Evolutionary conservation across 257 asterid species (phyloP).

Genomic region (Solanum sejunctum): DNA sequence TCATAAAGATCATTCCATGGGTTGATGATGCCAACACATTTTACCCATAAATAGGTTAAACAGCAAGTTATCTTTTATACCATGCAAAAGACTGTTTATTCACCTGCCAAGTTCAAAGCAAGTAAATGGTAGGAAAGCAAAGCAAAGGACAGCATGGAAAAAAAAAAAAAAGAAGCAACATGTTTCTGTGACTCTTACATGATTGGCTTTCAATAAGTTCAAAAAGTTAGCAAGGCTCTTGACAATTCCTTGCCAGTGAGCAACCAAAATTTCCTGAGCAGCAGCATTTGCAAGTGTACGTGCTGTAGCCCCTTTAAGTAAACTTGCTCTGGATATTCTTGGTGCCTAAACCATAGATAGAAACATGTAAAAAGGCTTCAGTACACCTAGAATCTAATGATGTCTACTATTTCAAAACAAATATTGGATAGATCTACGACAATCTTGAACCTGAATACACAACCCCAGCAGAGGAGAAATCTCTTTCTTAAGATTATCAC

Average conservation of each 20-base stretch:
- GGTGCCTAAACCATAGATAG: constrained; percentile 58
- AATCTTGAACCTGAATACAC: constrained; percentile 75
- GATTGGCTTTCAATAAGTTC: constrained; percentile 57
- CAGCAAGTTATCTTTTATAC: background rate
- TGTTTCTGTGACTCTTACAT: constrained; percentile 28
- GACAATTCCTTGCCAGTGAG: constrained; percentile 93
- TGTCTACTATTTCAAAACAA: background rate
- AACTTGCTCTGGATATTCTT: constrained; percentile 78
- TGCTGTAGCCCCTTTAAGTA: constrained; percentile 66
- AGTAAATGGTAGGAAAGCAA: background rate
- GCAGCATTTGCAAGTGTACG: constrained; percentile 83
- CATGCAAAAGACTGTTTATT: background rate
- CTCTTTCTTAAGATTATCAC: constrained; percentile 12
- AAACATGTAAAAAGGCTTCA: background rate
- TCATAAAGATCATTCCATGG: background rate
- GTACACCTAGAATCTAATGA: background rate
- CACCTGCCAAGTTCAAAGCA: background rate
- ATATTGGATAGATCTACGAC: background rate
- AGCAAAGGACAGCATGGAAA: background rate
- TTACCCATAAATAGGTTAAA: background rate
- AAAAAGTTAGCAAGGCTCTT: constrained; percentile 62
- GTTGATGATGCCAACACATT: background rate
- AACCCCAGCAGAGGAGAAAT: constrained; percentile 43
- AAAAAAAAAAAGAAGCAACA: background rate
- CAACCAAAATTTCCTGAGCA: constrained; percentile 83